These are phyloP conservation scores for Lachancea meyersii DNA, from an alignment of 805 yeast species.

Conservation along the genomic window DNA sequence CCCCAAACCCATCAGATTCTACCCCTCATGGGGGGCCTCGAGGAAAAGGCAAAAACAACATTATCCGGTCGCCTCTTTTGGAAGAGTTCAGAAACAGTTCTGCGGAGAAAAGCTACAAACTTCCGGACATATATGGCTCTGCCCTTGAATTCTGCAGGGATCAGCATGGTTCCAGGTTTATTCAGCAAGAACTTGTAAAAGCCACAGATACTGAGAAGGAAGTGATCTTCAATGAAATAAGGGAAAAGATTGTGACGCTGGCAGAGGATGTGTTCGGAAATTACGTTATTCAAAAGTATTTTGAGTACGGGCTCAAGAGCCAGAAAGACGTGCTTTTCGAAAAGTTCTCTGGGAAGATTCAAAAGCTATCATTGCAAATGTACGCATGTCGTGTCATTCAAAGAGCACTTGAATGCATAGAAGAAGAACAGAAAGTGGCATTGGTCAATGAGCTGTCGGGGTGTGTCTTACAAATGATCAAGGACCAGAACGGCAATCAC, in stretches of 20 bases:
- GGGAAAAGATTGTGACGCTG: slow-evolving; percentile 64
- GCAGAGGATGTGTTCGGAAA: slow-evolving; percentile 98
- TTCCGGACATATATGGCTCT: slow-evolving; percentile 76
- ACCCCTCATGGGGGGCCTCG: slow-evolving; percentile 1
- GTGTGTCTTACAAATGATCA: slow-evolving; percentile 61
- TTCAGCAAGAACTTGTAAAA: slow-evolving; percentile 75
- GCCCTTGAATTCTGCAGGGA: slow-evolving; percentile 90
- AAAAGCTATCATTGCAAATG: slow-evolving; percentile 81
- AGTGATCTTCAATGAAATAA: slow-evolving; percentile 74
- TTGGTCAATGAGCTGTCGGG: slow-evolving; percentile 66
- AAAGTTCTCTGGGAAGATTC: slow-evolving; percentile 53
- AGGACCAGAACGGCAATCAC: slow-evolving; percentile 97
- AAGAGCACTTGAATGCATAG: slow-evolving; percentile 74
- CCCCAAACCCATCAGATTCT: slow-evolving; percentile 1
- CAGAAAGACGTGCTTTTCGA: slow-evolving; percentile 67
- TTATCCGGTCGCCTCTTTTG: slow-evolving; percentile 68
- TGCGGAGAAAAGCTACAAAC: slow-evolving; percentile 47
- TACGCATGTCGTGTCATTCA: slow-evolving; percentile 98
- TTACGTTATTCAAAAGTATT: slow-evolving; percentile 90
- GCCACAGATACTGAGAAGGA: slow-evolving; percentile 69
- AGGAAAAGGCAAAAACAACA: slow-evolving; percentile 22
- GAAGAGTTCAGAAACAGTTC: slow-evolving; percentile 73
- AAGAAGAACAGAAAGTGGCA: slow-evolving; percentile 54
- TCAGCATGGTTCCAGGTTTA: slow-evolving; percentile 95
- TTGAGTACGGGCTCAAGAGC: slow-evolving; percentile 69